phyloP scores from a whole-genome alignment of 2,329 filamentous ascomycete species.

The Shiraia sp. region DNA sequence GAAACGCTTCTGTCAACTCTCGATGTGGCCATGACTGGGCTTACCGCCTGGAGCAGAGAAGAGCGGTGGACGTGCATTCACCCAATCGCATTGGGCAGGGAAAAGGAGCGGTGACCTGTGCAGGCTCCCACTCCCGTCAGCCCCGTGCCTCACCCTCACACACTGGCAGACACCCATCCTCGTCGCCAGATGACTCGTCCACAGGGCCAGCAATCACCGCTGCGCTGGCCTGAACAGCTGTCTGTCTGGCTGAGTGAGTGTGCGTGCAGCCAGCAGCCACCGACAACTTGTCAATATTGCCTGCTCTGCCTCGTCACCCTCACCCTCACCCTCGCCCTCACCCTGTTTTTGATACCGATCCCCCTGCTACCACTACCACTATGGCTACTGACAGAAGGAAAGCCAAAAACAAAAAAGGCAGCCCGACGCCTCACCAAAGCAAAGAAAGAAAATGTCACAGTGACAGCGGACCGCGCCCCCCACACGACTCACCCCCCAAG shows the following conservation, averaged over 20 bases:
- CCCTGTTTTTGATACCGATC: no score
- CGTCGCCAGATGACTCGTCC: constrained; percentile 36
- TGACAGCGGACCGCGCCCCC: constrained; percentile 11
- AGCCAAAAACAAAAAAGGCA: no score
- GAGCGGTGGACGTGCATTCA: constrained; percentile 11
- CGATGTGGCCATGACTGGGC: constrained; percentile 39
- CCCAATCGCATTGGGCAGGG: constrained; percentile 1
- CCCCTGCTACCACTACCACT: no score
- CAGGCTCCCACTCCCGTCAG: constrained; percentile 24
- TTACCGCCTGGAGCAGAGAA: constrained; percentile 13
- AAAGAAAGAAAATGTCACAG: constrained; percentile 16
- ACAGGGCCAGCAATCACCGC: constrained; percentile 18
- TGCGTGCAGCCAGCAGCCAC: constrained; percentile 7
- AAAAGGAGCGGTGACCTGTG: constrained; percentile 16
- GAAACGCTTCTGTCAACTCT: constrained; percentile 28
- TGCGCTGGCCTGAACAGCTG: constrained; percentile 19
- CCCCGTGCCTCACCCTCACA: constrained; percentile 21
- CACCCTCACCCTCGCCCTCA: constrained; percentile 1
- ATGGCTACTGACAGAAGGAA: no score
- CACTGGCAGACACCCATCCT: constrained; percentile 6
- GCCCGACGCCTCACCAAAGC: no score
- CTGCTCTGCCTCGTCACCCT: constrained; percentile 11
- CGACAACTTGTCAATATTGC: constrained; percentile 4
- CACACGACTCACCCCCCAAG: constrained; percentile 13
- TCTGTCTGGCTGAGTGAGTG: no score